These are phyloP conservation scores for Pseudogymnoascus sp. DNA, from an alignment of 2,329 filamentous ascomycete genomes.

Conservation along the genomic window DNA sequence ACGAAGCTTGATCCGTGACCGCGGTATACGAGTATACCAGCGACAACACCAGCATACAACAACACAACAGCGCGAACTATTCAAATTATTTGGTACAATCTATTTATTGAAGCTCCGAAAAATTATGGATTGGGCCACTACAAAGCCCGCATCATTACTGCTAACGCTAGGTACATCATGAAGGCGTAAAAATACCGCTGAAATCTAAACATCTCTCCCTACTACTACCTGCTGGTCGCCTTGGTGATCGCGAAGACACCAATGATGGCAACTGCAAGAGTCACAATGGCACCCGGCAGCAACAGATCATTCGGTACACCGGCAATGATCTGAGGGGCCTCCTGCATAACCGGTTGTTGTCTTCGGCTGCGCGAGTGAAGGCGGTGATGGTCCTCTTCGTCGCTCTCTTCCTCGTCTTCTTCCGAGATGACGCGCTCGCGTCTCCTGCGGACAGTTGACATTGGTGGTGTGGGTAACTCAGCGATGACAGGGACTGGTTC, in stretches of 20 bases:
- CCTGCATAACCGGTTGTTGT: constrained; percentile 34
- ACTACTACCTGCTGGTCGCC: constrained; percentile 41
- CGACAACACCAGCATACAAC: background rate
- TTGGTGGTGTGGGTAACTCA: constrained; percentile 40
- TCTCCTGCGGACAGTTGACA: constrained; percentile 47
- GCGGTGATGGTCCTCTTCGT: constrained; percentile 33
- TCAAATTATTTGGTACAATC: constrained; percentile 1
- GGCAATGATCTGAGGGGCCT: constrained; percentile 72
- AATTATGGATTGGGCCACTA: background rate
- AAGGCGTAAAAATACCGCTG: constrained; percentile 10
- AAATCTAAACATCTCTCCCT: background rate
- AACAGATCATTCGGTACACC: constrained; percentile 92
- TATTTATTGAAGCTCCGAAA: constrained; percentile 1
- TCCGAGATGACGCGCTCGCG: constrained; percentile 38
- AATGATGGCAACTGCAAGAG: constrained; percentile 88
- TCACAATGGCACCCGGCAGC: constrained; percentile 87
- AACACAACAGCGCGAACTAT: background rate
- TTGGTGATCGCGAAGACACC: constrained; percentile 86
- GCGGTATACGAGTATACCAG: background rate
- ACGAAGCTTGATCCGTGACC: background rate
- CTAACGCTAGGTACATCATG: constrained; percentile 9
- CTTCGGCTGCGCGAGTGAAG: background rate
- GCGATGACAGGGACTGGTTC: constrained; percentile 49
- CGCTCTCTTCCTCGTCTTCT: constrained; percentile 48
- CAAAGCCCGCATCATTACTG: constrained; percentile 4